Base-by-base conservation (phyloP, 192 early-diverging fungal genomes). In the Backusella westeae region DNA sequence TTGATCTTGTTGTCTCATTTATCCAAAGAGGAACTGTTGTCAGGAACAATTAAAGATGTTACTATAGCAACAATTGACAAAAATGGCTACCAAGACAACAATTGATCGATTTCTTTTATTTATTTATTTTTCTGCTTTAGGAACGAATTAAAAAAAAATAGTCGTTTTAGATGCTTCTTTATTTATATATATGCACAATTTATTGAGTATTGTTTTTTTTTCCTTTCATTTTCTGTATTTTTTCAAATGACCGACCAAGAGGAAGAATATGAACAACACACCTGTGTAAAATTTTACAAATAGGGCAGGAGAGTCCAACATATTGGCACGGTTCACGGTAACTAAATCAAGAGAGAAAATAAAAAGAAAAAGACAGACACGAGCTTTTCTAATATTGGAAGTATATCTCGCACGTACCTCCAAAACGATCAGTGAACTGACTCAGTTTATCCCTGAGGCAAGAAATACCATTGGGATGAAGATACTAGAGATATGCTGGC, bases 271-370 rank as follows among this genome's bases (percentile, higher is more conserved):
- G 87, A 86, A 53, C 85, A 49, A 6, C 17, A 19, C 46, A 85
- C 59, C 79, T 88, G 34, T 86, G 87, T 78, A 90, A 90, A 77
- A 69, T 93, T 80, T 90, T 93, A 26, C 78, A 92, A 39, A 90
- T 93, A 69, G 90, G 90, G 17, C 73, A 80, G n/a, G 87, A 85
- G 34, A 83, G 88, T n/a, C 17, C 56, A 87, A 81, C 76, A 69
- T 89, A 26, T 72, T 86, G 32, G 81, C 82, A 12, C 82, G 84
- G 35, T 88, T 88, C 69, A 87, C 79, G 1, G 78, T 79, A 74
- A 68, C 75, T 73, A n/a, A 17, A 19, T 26, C 10, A 32, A 35
- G 56, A 21, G 56, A 63, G 10, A 63, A 59, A 53, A 53, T 2
- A 23, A 59, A 59, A 59, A 59, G 1, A 59, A 59, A 39, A 59